Percentiles rank a stretch among this genome's conserved stretches.
These are phyloP conservation scores for Myriangium duriaei DNA, from an alignment of 2,329 filamentous ascomycete genomes.

Conservation along the genomic window DNA sequence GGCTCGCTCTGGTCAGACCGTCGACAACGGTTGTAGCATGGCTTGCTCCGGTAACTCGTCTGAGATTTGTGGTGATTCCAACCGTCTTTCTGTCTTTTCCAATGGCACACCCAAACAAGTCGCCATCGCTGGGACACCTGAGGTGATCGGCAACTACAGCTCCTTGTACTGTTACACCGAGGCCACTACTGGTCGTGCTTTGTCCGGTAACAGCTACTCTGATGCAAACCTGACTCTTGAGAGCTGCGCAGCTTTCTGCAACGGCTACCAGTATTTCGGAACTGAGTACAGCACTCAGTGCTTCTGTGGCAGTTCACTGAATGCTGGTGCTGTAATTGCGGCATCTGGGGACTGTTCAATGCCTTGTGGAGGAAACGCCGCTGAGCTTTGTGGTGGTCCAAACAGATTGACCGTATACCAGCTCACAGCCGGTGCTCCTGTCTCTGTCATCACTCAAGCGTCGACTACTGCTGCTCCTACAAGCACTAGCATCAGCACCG, in stretches of 20 bases:
- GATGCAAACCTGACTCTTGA: constrained; percentile 27
- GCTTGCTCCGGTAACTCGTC: constrained; percentile 21
- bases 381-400: constrained; percentile 20
- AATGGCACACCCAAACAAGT: constrained; percentile 15
- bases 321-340: constrained; percentile 11
- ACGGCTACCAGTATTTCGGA: constrained; percentile 27
- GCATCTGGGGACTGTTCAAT: constrained; percentile 17
- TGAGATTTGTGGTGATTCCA: constrained; percentile 20
- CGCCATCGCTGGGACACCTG: constrained; percentile 17
- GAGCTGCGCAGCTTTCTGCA: constrained; percentile 25
- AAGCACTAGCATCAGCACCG: constrained; percentile 2
- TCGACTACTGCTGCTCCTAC: constrained; percentile 6
- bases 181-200: constrained; percentile 16
- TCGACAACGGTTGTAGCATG: constrained; percentile 21
- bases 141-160: constrained; percentile 18
- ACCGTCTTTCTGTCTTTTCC: constrained; percentile 23
- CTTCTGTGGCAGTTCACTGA: constrained; percentile 19
- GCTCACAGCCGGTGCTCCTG: constrained; percentile 7
- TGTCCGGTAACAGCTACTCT: constrained; percentile 17
- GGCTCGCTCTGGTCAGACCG: constrained; percentile 15
- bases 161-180: constrained; percentile 22
- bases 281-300: constrained; percentile 28
- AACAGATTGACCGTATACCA: constrained; percentile 19
- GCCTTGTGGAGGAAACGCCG: constrained; percentile 17
- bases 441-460: constrained; percentile 11